Conservation (phyloP, 176 grass and related monocot species). For the Carex kokanica region DNA sequence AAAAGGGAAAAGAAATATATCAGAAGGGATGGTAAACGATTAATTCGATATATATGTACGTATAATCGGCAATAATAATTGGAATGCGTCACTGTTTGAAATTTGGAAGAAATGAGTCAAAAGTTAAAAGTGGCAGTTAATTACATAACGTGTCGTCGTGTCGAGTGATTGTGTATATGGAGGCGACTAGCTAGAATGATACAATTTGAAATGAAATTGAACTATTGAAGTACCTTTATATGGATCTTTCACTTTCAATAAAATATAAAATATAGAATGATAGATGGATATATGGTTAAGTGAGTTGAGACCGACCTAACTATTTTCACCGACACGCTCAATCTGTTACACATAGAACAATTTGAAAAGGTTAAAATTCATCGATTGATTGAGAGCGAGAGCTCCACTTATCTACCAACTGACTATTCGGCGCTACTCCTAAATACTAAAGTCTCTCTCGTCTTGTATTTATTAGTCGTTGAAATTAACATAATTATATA, state of each 20-base stretch:
- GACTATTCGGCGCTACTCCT: neutral
- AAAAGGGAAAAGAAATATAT: no score
- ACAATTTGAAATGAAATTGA: neutral
- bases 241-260: neutral
- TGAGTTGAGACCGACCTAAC: neutral
- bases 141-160: neutral
- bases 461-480: neutral
- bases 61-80: no score
- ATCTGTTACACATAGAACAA: neutral
- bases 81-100: neutral
- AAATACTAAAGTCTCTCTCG: neutral
- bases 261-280: neutral
- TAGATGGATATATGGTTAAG: neutral
- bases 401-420: neutral
- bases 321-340: neutral
- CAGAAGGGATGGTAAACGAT: no score
- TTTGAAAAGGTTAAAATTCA: neutral
- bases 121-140: neutral
- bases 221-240: neutral
- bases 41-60: no score
- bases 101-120: neutral
- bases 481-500: neutral
- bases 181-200: neutral
- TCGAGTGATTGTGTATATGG: neutral
- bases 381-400: neutral